Conservation (phyloP, 179 eudicot genomes). For the Actinidia arguta region DNA sequence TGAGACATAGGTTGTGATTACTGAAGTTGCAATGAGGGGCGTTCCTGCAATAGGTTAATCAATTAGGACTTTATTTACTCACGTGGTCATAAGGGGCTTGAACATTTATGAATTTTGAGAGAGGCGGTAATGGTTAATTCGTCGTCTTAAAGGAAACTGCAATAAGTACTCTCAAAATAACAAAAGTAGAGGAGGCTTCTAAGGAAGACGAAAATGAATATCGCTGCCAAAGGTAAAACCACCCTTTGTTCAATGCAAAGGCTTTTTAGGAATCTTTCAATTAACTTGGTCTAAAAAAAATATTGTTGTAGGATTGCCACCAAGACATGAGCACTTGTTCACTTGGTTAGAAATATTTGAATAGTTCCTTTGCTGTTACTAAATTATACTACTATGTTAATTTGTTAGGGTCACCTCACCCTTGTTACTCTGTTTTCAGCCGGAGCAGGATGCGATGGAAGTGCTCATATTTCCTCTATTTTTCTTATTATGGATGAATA, state of each 20-base stretch:
- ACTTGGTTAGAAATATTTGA: not conserved
- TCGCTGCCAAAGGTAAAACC: not conserved
- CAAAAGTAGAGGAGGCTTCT: not conserved
- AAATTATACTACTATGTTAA: not conserved
- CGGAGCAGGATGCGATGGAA: not conserved
- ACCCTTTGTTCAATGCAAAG: not conserved
- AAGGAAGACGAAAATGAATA: too few species aligned
- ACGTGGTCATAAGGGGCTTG: not conserved
- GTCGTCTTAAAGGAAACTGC: not conserved
- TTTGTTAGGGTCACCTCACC: slow-evolving; percentile 8
- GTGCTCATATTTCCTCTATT: slow-evolving; percentile 10
- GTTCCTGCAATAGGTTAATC: too few species aligned
- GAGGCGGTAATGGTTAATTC: not conserved
- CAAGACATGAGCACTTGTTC: too few species aligned
- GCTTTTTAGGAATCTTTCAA: too few species aligned
- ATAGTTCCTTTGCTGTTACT: not conserved
- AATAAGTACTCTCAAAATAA: not conserved
- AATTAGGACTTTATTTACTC: too few species aligned
- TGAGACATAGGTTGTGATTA: too few species aligned
- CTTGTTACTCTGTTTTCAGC: not conserved
- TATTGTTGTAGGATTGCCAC: too few species aligned
- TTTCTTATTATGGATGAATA: not conserved
- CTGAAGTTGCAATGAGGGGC: too few species aligned
- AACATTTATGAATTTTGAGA: not conserved
- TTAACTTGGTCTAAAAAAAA: too few species aligned